Evolutionary conservation across 2,329 filamentous ascomycete genomes (phyloP).

Genomic region (Fusarium falciforme): DNA sequence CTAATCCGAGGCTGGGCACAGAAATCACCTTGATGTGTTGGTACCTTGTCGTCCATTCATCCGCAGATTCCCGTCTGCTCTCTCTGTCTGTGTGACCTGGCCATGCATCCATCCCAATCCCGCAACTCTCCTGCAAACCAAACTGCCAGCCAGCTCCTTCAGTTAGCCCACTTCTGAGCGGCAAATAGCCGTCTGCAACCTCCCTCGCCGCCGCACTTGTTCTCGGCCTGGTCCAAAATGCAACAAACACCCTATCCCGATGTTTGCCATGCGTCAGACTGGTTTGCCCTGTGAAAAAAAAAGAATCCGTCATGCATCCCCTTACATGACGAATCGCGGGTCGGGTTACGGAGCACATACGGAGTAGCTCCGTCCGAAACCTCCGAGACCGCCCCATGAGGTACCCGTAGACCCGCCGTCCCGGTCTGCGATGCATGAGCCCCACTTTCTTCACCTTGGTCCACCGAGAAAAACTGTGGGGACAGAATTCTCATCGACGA

Average conservation of each 20-base stretch:
- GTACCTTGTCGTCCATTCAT: constrained; percentile 1
- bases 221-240: neutral
- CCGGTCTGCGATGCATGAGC: constrained; percentile 1
- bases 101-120: constrained; percentile 26
- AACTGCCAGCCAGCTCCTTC: neutral
- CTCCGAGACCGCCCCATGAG: constrained; percentile 12
- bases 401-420: neutral
- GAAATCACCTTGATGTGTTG: constrained; percentile 2
- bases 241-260: neutral
- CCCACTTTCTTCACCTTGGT: constrained; percentile 28
- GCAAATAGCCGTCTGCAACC: neutral
- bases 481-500: constrained; percentile 37
- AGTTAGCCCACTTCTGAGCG: constrained; percentile 9
- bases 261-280: neutral
- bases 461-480: constrained; percentile 28
- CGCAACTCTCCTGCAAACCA: constrained; percentile 13
- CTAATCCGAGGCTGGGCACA: neutral
- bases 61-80: neutral
- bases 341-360: constrained; percentile 11
- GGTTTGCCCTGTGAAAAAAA: neutral
- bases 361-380: constrained; percentile 20
- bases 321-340: neutral
- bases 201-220: neutral
- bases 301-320: neutral
- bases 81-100: constrained; percentile 33